phyloP scores from a whole-genome alignment of 176 grass and related monocot species.

The Otatea glauca region DNA sequence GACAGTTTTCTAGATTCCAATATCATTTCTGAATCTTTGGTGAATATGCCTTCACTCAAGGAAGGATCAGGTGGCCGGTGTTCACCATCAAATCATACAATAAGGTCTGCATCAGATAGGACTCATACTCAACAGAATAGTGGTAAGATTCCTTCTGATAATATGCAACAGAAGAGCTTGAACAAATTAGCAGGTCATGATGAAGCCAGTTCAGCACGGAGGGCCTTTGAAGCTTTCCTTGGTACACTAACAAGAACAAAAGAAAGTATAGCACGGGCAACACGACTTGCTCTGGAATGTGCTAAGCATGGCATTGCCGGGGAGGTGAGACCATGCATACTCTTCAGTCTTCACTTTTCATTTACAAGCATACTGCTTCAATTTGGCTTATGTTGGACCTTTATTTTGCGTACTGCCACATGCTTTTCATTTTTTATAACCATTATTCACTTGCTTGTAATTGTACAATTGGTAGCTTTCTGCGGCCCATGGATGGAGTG shows the following conservation, averaged over 20 bases:
- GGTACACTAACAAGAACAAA: conserved; percentile 86
- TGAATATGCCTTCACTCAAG: conserved; percentile 55
- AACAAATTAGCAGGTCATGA: conserved; percentile 52
- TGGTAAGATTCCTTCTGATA: conserved; percentile 50
- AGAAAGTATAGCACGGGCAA: conserved; percentile 93
- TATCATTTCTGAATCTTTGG: conserved; percentile 48
- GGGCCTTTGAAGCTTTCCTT: conserved; percentile 79
- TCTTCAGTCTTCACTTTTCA: conserved; percentile 40
- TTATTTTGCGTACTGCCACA: conserved; percentile 10
- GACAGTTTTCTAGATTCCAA: conserved; percentile 62
- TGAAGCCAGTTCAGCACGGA: conserved; percentile 73
- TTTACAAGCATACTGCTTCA: conserved; percentile 11
- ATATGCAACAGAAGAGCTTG: conserved; percentile 45
- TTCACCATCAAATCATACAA: conserved; percentile 62
- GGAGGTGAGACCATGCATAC: conserved; percentile 68
- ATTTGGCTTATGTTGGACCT: conserved; percentile 31
- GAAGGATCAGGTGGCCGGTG: conserved; percentile 56
- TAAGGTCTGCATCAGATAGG: conserved; percentile 53
- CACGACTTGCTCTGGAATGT: conserved; percentile 91
- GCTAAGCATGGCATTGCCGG: conserved; percentile 93
- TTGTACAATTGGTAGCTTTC: conserved; percentile 34
- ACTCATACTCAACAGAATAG: conserved; percentile 52
- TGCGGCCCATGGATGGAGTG: conserved; percentile 19
- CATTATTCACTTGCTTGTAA: conserved; percentile 25
- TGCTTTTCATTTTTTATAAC: conserved; percentile 11